These are phyloP conservation scores for Hypoxylon sp. DNA, from an alignment of 2,329 filamentous ascomycete genomes.

Conservation along the genomic window DNA sequence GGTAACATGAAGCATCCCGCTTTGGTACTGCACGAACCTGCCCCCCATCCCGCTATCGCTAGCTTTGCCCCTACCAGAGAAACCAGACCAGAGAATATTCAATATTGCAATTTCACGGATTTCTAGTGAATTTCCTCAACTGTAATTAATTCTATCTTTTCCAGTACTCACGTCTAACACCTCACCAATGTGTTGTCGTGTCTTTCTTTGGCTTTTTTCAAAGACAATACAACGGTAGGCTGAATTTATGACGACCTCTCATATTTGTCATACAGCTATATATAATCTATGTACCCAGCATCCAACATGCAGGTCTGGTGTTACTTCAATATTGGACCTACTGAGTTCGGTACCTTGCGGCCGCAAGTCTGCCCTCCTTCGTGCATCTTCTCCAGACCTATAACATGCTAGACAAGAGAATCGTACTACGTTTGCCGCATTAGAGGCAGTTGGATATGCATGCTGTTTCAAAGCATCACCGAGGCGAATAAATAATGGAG, in stretches of 20 bases:
- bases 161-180: background rate
- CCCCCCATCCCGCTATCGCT: conserved; percentile 14
- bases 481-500: conserved; percentile 22
- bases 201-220: background rate
- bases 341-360: conserved; percentile 24
- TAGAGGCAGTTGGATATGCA: conserved; percentile 20
- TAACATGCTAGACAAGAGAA: conserved; percentile 7
- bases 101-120: conserved; percentile 33
- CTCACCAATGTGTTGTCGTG: background rate
- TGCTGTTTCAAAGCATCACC: conserved; percentile 24
- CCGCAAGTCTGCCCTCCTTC: conserved; percentile 11
- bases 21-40: conserved; percentile 16
- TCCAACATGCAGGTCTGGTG: conserved; percentile 35
- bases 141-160: conserved; percentile 13
- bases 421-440: conserved; percentile 1
- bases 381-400: conserved; percentile 4
- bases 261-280: conserved; percentile 22
- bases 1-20: conserved; percentile 36
- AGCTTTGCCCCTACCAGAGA: conserved; percentile 23
- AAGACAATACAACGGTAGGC: background rate
- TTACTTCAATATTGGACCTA: conserved; percentile 31
- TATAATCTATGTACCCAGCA: conserved; percentile 13
- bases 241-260: conserved; percentile 16
- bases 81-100: conserved; percentile 25
- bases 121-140: conserved; percentile 16